Conservation (phyloP, 1,284 basidiomycete genomes). For the Puccinia hordei region DNA sequence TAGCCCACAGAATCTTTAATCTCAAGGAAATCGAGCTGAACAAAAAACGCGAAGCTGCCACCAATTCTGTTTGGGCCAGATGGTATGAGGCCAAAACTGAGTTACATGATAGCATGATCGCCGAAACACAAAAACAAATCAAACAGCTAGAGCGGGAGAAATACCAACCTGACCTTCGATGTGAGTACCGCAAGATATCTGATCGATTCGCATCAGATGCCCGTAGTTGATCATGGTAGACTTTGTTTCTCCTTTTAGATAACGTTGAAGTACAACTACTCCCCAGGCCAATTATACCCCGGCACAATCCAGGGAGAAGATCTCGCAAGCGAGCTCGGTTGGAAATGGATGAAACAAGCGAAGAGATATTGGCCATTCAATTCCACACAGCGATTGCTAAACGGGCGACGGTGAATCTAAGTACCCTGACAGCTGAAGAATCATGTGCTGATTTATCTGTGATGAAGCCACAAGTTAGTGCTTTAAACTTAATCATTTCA, state of each 20-base stretch:
- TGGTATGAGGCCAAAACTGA: conserved; percentile 50
- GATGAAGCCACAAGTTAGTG: conserved; percentile 50
- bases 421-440: conserved; percentile 43
- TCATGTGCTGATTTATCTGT: conserved; percentile 44
- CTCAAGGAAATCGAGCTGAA: conserved; percentile 48
- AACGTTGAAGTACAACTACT: conserved; percentile 51
- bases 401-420: conserved; percentile 38
- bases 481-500: neutral
- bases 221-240: neutral
- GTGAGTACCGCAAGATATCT: conserved; percentile 3
- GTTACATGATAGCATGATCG: conserved; percentile 36
- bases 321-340: conserved; percentile 45
- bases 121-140: conserved; percentile 38
- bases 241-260: conserved; percentile 21
- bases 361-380: conserved; percentile 44
- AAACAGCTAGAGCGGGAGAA: conserved; percentile 47
- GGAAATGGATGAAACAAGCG: conserved; percentile 30
- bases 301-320: conserved; percentile 1
- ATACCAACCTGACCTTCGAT: conserved; percentile 46
- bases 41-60: conserved; percentile 48
- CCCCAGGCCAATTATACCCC: conserved; percentile 47
- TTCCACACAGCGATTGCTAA: conserved; percentile 40
- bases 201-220: neutral
- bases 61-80: conserved; percentile 46
- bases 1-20: conserved; percentile 48